phyloP scores from a whole-genome alignment of 2,329 filamentous ascomycete genomes.

The Metarhizium robertsii region DNA sequence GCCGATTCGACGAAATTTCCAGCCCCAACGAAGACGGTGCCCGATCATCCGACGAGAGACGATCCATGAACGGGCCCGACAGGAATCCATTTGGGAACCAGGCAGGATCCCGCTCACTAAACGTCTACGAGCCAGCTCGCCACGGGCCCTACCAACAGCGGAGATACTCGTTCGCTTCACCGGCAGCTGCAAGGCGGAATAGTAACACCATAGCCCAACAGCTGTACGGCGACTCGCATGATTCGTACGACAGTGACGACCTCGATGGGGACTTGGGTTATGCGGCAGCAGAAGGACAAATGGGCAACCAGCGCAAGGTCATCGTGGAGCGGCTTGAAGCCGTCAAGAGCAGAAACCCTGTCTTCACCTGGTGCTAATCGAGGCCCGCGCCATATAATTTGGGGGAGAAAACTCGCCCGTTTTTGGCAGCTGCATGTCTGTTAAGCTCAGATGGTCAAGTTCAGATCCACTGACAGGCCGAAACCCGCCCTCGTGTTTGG shows the following conservation, averaged over 20 bases:
- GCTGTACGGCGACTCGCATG: slow-evolving; percentile 41
- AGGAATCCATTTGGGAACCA: slow-evolving; percentile 17
- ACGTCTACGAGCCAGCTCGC: slow-evolving; percentile 35
- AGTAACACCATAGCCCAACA: slow-evolving; percentile 44
- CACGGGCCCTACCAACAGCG: slow-evolving; percentile 35
- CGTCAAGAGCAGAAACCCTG: slow-evolving; percentile 89
- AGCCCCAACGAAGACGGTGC: slow-evolving; percentile 32
- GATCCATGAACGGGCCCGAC: slow-evolving; percentile 13
- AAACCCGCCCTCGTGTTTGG: background rate
- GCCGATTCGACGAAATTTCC: slow-evolving; percentile 57
- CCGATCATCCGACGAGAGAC: slow-evolving; percentile 27
- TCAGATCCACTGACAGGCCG: background rate
- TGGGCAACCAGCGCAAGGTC: slow-evolving; percentile 82
- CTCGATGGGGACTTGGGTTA: slow-evolving; percentile 86
- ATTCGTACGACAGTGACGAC: slow-evolving; percentile 61
- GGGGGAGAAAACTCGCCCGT: background rate
- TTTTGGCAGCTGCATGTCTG: background rate
- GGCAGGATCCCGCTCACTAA: slow-evolving; percentile 30
- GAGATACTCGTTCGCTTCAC: slow-evolving; percentile 44
- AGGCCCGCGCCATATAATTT: background rate
- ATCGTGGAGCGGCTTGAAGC: slow-evolving; percentile 95
- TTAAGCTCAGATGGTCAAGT: background rate
- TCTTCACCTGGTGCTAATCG: slow-evolving; percentile 87
- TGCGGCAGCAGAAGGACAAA: slow-evolving; percentile 87
- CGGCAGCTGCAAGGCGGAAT: slow-evolving; percentile 34